Conservation (phyloP, 176 grass and related monocot species). For the Hsuehochloa calcarea region DNA sequence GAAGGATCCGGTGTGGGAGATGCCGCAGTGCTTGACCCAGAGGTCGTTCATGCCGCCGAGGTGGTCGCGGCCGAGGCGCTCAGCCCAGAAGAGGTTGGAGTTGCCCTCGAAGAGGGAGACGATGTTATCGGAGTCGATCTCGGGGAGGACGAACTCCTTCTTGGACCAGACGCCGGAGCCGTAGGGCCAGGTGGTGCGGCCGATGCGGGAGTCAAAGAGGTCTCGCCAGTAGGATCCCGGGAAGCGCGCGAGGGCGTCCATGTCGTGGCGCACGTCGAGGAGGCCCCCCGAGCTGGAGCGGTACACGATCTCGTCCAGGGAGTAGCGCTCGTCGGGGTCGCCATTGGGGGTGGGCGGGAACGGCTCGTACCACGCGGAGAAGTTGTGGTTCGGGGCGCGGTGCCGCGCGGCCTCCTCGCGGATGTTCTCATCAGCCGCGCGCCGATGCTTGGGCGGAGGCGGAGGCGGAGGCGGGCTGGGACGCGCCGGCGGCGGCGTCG, state of each 20-base stretch:
- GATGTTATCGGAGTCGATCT: conserved; percentile 81
- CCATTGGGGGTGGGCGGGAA: conserved; percentile 42
- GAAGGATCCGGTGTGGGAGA: conserved; percentile 97
- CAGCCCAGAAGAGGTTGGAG: conserved; percentile 98
- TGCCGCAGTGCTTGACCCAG: conserved; percentile 99
- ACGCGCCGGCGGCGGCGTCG: conserved; percentile 26
- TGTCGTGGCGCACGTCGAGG: conserved; percentile 38
- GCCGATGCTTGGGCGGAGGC: conserved; percentile 55
- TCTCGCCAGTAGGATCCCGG: conserved; percentile 68
- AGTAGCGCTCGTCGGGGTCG: conserved; percentile 70
- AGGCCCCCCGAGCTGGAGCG: conserved; percentile 77
- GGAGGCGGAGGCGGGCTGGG: neutral
- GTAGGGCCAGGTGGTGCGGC: conserved; percentile 72
- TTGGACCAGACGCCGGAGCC: conserved; percentile 98
- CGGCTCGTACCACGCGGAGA: conserved; percentile 74
- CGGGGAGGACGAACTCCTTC: conserved; percentile 94
- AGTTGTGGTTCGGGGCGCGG: conserved; percentile 37
- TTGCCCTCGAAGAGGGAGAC: conserved; percentile 98
- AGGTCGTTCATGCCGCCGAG: conserved; percentile 87
- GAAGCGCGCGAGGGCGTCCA: conserved; percentile 57
- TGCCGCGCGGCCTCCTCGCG: conserved; percentile 79
- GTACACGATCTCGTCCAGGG: conserved; percentile 94
- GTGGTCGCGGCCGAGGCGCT: conserved; percentile 84
- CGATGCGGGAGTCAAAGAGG: conserved; percentile 69
- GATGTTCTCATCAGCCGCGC: conserved; percentile 81